Percentiles rank a stretch among this genome's conserved stretches.
Evolutionary conservation across 352 stramenopile genomes (phyloP).

Genomic region (Phytophthora pisi): DNA sequence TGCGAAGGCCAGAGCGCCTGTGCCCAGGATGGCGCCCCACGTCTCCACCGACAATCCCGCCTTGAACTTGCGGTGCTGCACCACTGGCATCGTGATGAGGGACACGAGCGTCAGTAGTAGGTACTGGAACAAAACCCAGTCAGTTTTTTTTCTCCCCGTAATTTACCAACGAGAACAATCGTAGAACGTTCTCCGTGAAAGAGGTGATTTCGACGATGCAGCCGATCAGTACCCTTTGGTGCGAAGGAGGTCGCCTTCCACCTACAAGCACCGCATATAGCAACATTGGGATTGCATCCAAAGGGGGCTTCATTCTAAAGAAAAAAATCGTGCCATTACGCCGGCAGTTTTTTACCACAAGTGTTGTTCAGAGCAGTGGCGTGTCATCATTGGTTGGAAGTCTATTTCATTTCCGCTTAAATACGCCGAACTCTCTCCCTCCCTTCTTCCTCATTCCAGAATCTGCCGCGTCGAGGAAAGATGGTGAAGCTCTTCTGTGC

Average conservation of each 20-base stretch:
- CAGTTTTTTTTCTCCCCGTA: slow-evolving; percentile 26
- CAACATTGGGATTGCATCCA: slow-evolving; percentile 1
- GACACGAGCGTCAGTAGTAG: slow-evolving; percentile 24
- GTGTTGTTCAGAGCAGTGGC: too few relatives aligned
- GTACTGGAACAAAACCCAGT: too few relatives aligned
- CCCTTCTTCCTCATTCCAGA: slow-evolving; percentile 3
- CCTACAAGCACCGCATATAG: slow-evolving; percentile 13
- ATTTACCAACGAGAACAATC: slow-evolving; percentile 13
- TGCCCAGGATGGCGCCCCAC: slow-evolving; percentile 41
- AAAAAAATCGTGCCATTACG: too few relatives aligned
- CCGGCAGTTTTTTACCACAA: too few relatives aligned
- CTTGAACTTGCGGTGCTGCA: slow-evolving; percentile 42
- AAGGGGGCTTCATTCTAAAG: too few relatives aligned
- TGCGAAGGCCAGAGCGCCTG: slow-evolving; percentile 48
- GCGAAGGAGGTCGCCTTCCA: slow-evolving; percentile 17
- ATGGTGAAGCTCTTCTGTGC: too few relatives aligned
- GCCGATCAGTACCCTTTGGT: slow-evolving; percentile 12
- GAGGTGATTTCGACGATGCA: slow-evolving; percentile 3
- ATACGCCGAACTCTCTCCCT: slow-evolving; percentile 1
- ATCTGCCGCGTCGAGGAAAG: background rate
- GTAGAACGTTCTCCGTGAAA: slow-evolving; percentile 5
- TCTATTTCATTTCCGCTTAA: slow-evolving; percentile 1
- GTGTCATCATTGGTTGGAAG: too few relatives aligned
- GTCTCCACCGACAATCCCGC: slow-evolving; percentile 21
- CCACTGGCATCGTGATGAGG: slow-evolving; percentile 29